Evolutionary conservation across 306 rosid genomes (phyloP), one percentile per base, ranked within the genome.

Genomic region (Malus sieversii): DNA sequence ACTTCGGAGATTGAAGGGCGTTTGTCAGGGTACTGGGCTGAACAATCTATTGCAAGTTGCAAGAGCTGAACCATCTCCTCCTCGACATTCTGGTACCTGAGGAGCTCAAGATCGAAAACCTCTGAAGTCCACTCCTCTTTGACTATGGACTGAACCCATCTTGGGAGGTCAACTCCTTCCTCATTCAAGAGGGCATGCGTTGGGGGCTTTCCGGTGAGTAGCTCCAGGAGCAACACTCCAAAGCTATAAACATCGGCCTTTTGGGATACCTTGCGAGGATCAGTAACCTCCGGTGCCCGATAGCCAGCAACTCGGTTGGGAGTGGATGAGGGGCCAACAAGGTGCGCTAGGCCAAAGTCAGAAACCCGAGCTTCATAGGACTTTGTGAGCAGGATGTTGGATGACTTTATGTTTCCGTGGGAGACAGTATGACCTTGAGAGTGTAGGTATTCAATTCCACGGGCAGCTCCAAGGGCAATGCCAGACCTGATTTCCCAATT

Each of bases 241-340:
- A 83, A 86, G 82, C 89, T 86, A 69, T 86, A 86, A 66, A 86
- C 85, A 38, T 86, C 89, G 0, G 89, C 89, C 85, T 83, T 86
- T 22, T 86, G 89, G 44, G 89, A 83, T 10, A 86, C 89, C 80
- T 77, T 83, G 19, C 85, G 81, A 42, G 89, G 87, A 78, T 86
- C 89, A 2, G 89, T 86, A 35, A 86, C 87, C 82, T 86, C 89
- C 0, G 89, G 89, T 20, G 89, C 89, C 5, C 89, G 79, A 46
- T 86, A 86, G 23, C 89, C 89, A 42, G 83, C 82, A 4, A 81
- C 87, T 4, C 89, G 78, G 73, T 75, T 86, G 68, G 89, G 87
- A 25, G 80, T 83, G 73, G 87, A 75, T 35, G 89, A 70, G 58
- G 85, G 84, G 7, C 87, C 89, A 16, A 83, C 89, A 11, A 86